Evolutionary conservation across 2,329 filamentous ascomycete genomes (phyloP).

Genomic region (Penicillium expansum): DNA sequence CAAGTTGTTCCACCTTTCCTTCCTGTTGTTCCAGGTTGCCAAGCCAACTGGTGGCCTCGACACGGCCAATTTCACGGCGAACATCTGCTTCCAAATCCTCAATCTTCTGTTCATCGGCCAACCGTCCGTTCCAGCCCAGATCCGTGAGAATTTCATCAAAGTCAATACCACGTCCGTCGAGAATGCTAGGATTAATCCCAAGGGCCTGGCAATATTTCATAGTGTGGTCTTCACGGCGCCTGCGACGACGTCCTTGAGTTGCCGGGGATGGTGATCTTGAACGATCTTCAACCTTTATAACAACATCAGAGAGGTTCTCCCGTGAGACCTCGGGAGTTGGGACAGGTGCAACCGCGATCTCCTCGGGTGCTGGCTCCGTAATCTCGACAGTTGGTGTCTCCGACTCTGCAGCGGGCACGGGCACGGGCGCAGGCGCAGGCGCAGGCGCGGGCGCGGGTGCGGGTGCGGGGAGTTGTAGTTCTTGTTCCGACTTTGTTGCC

Average conservation of each 20-base stretch:
- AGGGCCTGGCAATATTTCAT: conserved; percentile 73
- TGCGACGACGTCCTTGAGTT: conserved; percentile 55
- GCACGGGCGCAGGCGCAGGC: too few species aligned
- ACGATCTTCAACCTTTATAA: conserved; percentile 26
- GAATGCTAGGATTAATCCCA: conserved; percentile 71
- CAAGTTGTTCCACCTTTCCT: conserved; percentile 82
- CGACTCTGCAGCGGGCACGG: conserved; percentile 5
- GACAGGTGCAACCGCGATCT: conserved; percentile 27
- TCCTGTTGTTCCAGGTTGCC: conserved; percentile 81
- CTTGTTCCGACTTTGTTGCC: conserved; percentile 31
- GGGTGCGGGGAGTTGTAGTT: conserved; percentile 23
- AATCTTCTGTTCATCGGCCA: conserved; percentile 70
- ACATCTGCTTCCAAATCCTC: conserved; percentile 80
- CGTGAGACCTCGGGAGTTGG: conserved; percentile 20
- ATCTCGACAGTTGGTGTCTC: conserved; percentile 39
- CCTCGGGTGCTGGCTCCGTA: conserved; percentile 35
- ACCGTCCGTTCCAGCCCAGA: conserved; percentile 81
- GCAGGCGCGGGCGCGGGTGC: too few species aligned
- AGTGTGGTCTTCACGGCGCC: conserved; percentile 69
- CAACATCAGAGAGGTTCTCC: conserved; percentile 23
- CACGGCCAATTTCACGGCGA: conserved; percentile 81
- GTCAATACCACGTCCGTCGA: conserved; percentile 73
- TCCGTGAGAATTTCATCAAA: conserved; percentile 81
- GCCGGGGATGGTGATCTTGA: conserved; percentile 38
- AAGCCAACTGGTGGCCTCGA: conserved; percentile 91